Conservation (phyloP, 2,329 filamentous ascomycete species). For the Aspergillus arachidicola region DNA sequence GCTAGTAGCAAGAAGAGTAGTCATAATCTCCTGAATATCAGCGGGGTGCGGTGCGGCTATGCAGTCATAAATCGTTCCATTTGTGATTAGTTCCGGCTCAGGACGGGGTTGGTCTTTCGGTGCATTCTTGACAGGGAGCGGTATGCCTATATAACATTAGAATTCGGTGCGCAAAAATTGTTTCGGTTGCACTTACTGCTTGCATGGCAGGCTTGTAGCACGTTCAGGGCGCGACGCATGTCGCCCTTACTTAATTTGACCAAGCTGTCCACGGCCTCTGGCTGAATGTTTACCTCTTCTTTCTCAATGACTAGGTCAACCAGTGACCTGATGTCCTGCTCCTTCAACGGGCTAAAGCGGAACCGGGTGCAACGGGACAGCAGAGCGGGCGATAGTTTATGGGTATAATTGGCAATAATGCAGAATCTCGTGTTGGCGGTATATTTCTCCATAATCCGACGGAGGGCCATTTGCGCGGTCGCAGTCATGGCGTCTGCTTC, state of each 20-base stretch:
- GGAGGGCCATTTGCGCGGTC: constrained; percentile 94
- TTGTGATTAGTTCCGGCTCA: constrained; percentile 81
- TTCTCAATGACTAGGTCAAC: constrained; percentile 89
- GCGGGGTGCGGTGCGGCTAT: constrained; percentile 92
- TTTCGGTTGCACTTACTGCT: constrained; percentile 63
- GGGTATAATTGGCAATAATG: constrained; percentile 98
- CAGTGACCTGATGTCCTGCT: constrained; percentile 77
- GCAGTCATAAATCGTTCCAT: constrained; percentile 93
- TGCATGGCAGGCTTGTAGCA: constrained; percentile 93
- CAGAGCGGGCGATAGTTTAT: constrained; percentile 92
- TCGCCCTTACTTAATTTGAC: constrained; percentile 90
- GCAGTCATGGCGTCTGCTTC: constrained; percentile 99
- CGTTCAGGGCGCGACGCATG: constrained; percentile 92
- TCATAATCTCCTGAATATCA: constrained; percentile 81
- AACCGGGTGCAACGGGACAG: constrained; percentile 93
- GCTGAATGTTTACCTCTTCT: constrained; percentile 80
- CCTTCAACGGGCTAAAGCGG: constrained; percentile 90
- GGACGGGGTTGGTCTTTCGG: constrained; percentile 61
- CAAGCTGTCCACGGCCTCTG: constrained; percentile 78
- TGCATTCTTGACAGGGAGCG: constrained; percentile 62
- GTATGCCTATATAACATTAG: constrained; percentile 58
- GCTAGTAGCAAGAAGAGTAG: constrained; percentile 78
- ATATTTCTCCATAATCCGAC: constrained; percentile 99
- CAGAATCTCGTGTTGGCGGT: constrained; percentile 97
- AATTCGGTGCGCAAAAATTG: not conserved